A percentile compares a stretch with the other conserved stretches of the same genome.
Evolutionary conservation across 2,329 filamentous ascomycete species (phyloP).

Genomic region (Coniochaeta ligniaria): DNA sequence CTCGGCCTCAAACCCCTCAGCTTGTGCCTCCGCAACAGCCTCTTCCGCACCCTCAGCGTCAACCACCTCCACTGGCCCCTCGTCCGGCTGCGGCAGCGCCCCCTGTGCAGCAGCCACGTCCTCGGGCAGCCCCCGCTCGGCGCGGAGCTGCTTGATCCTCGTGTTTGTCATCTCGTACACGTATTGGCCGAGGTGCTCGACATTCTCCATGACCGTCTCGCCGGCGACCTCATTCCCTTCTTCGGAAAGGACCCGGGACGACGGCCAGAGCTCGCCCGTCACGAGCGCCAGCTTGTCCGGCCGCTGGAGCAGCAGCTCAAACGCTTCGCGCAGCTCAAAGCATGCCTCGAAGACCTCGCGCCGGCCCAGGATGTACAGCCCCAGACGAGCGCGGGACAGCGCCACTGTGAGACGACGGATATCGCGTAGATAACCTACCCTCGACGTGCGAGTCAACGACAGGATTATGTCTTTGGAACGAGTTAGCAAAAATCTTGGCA

Average conservation of each 20-base stretch:
- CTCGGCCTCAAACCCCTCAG: slow-evolving; percentile 21
- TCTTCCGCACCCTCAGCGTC: slow-evolving; percentile 18
- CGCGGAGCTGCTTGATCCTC: slow-evolving; percentile 41
- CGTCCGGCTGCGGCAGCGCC: slow-evolving; percentile 12
- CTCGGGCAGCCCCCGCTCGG: slow-evolving; percentile 23
- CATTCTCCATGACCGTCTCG: slow-evolving; percentile 72
- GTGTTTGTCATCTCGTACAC: slow-evolving; percentile 90
- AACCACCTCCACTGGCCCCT: slow-evolving; percentile 12
- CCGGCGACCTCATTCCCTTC: slow-evolving; percentile 42
- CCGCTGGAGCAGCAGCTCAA: slow-evolving; percentile 68
- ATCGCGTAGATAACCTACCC: slow-evolving; percentile 88
- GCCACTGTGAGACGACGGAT: slow-evolving; percentile 91
- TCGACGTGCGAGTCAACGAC: slow-evolving; percentile 80
- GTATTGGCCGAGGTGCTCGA: slow-evolving; percentile 93
- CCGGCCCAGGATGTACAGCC: slow-evolving; percentile 86
- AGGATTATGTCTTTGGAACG: slow-evolving; percentile 71
- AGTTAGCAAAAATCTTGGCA: neutral
- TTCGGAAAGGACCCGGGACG: slow-evolving; percentile 42
- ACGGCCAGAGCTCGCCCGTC: slow-evolving; percentile 80
- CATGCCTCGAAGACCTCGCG: slow-evolving; percentile 83
- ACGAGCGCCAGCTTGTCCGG: slow-evolving; percentile 75
- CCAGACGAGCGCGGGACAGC: slow-evolving; percentile 83
- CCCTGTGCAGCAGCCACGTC: slow-evolving; percentile 18
- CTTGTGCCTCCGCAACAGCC: slow-evolving; percentile 13
- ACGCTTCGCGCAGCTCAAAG: slow-evolving; percentile 80